Evolutionary conservation across 1,284 basidiomycete genomes (phyloP).

Genomic region (Tilletia indica): DNA sequence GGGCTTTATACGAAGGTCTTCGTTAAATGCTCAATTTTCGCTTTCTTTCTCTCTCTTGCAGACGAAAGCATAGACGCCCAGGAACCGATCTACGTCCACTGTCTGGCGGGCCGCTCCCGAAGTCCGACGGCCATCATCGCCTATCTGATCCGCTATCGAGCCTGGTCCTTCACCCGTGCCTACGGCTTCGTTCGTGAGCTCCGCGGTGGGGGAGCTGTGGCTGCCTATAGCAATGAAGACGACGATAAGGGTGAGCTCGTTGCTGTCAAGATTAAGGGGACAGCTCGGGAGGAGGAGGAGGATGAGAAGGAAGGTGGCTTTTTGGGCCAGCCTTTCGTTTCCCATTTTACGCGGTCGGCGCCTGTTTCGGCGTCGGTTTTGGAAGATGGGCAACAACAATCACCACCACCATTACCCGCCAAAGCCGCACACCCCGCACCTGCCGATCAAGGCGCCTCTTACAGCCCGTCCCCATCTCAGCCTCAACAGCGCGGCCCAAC

Average conservation of each 20-base stretch:
- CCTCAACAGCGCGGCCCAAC: no score
- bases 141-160: constrained; percentile 18
- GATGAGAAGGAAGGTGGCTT: no score
- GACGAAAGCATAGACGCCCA: neutral
- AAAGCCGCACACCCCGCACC: no score
- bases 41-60: neutral
- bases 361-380: constrained; percentile 3
- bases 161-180: constrained; percentile 11
- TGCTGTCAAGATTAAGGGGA: neutral
- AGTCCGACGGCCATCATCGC: constrained; percentile 16
- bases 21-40: neutral
- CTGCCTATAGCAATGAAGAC: neutral
- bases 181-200: constrained; percentile 17
- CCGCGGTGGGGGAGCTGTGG: neutral
- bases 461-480: no score
- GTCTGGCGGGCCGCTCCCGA: constrained; percentile 2
- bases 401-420: no score
- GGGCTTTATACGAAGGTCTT: no score
- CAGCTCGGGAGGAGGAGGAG: no score
- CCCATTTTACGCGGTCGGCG: neutral
- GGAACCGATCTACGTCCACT: constrained; percentile 16
- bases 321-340: no score
- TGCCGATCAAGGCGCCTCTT: no score
- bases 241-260: neutral
- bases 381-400: neutral